A percentile compares a stretch with the other conserved stretches of the same genome.
phyloP scores from a whole-genome alignment of 1,284 basidiomycete genomes.

The Schizophyllum commune region DNA sequence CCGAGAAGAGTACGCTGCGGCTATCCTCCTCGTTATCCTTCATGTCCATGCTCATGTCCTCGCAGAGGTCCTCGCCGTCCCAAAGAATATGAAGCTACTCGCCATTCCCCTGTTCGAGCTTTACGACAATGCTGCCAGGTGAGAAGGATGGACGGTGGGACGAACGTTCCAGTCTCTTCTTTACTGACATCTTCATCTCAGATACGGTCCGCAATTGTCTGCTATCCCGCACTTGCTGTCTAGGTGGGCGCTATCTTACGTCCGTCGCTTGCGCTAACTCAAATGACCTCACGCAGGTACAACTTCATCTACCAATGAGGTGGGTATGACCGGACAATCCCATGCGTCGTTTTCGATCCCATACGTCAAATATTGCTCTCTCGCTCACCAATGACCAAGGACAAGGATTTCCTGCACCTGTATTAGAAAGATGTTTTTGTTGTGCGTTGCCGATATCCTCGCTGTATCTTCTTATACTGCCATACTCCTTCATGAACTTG shows the following conservation, averaged over 20 bases:
- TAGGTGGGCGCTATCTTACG: slow-evolving; percentile 41
- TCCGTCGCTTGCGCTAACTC: not conserved
- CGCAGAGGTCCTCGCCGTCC: slow-evolving; percentile 89
- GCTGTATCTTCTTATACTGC: not conserved
- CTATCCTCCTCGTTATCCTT: not conserved
- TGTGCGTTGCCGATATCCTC: not conserved
- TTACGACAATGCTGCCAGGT: slow-evolving; percentile 94
- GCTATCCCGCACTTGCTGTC: slow-evolving; percentile 93
- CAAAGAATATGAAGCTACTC: slow-evolving; percentile 97
- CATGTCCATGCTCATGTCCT: not conserved
- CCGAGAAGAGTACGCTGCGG: slow-evolving; percentile 72
- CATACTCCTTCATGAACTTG: too few species aligned
- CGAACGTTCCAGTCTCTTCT: not conserved
- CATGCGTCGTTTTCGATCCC: not conserved
- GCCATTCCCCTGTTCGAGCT: slow-evolving; percentile 95
- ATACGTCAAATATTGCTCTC: not conserved
- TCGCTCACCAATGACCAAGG: not conserved
- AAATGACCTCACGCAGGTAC: slow-evolving; percentile 28
- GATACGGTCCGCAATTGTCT: slow-evolving; percentile 87
- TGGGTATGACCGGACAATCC: not conserved
- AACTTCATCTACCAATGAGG: slow-evolving; percentile 65
- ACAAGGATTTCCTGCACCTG: not conserved
- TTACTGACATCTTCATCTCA: slow-evolving; percentile 16
- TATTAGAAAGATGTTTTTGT: not conserved
- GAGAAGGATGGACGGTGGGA: slow-evolving; percentile 9